Evolutionary conservation across 2,329 filamentous ascomycete genomes (phyloP), one percentile per base, ranked within the genome.

Genomic region (Periconia sp.): DNA sequence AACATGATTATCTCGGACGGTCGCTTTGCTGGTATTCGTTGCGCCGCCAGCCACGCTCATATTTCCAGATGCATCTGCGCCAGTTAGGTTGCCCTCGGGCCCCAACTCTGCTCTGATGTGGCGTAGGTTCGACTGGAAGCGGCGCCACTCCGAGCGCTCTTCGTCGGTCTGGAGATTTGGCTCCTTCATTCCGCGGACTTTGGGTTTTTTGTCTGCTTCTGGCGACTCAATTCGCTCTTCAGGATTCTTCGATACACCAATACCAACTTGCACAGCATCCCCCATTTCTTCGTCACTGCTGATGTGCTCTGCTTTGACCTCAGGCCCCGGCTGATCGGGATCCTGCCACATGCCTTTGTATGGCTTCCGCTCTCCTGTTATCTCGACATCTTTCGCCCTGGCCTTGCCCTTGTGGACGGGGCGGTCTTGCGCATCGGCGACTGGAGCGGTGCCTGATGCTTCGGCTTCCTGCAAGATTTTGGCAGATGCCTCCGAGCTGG

Each of bases 271-370:
- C 26, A 61, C 58, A 11, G 65, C 54, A 15, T 63, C 26, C 11
- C 69, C 69, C 35, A 58, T 56, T 22, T 56, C 51, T 26, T 65
- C 65, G 31, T 78, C 74, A 5, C 77, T 75, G 31, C 78, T 79
- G n/a, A 57, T 63, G 7, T 77, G 77, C 54, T 85, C 82, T 10
- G 73, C 53, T 63, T 84, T 84, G 54, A 83, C 73, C 10, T 59
- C 65, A 10, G 72, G 62, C 9, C 66, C 58, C 22, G 56, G 55
- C 17, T 72, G 64, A 31, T 72, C 71, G 4, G 67, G 63, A 21
- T 73, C 72, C 38, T 74, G 70, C 59, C 73, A 77, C 4, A 73
- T 71, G 13, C 71, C 75, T 49, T 69, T 75, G 59, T 70, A 75
- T 31, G 63, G 66, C 43, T 71, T 65, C 46, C 69, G 67, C 47